Conservation (phyloP, 306 rosid species). For the Cicer arietinum region DNA sequence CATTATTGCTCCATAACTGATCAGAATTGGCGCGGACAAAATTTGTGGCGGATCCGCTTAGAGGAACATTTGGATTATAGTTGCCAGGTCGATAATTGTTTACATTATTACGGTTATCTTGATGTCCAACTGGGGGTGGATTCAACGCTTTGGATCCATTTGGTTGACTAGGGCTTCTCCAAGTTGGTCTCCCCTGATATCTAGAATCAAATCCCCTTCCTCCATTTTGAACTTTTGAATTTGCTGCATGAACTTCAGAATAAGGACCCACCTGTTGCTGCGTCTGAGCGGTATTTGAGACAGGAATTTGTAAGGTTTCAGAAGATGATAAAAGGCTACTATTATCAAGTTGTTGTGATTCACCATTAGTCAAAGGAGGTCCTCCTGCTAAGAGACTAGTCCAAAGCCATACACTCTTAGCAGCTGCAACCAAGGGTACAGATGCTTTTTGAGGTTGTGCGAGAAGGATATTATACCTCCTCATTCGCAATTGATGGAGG, state of each 20-base stretch:
- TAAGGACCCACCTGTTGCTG: conserved; percentile 52
- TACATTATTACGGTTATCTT: conserved; percentile 54
- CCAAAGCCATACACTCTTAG: conserved; percentile 97
- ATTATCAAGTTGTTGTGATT: conserved; percentile 65
- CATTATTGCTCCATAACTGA: conserved; percentile 58
- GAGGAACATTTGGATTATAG: conserved; percentile 47
- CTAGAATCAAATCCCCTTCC: conserved; percentile 67
- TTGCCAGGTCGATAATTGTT: conserved; percentile 49
- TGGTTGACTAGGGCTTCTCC: conserved; percentile 64
- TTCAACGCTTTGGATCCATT: conserved; percentile 52
- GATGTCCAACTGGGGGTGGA: conserved; percentile 57
- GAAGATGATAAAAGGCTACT: conserved; percentile 44
- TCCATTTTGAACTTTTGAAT: conserved; percentile 51
- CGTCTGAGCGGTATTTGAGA: conserved; percentile 44
- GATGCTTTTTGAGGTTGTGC: conserved; percentile 94
- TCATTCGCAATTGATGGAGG: conserved; percentile 92
- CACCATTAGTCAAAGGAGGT: conserved; percentile 65
- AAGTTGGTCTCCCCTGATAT: conserved; percentile 52
- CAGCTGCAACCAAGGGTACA: conserved; percentile 86
- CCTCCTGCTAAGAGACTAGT: conserved; percentile 83
- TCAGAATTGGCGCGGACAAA: conserved; percentile 51
- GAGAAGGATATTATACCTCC: conserved; percentile 89
- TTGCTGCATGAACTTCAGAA: conserved; percentile 55
- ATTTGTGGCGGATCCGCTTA: conserved; percentile 55
- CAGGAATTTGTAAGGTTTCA: conserved; percentile 51